These are phyloP conservation scores for Colletotrichum sp. DNA, from an alignment of 2,329 filamentous ascomycete species.

Conservation along the genomic window DNA sequence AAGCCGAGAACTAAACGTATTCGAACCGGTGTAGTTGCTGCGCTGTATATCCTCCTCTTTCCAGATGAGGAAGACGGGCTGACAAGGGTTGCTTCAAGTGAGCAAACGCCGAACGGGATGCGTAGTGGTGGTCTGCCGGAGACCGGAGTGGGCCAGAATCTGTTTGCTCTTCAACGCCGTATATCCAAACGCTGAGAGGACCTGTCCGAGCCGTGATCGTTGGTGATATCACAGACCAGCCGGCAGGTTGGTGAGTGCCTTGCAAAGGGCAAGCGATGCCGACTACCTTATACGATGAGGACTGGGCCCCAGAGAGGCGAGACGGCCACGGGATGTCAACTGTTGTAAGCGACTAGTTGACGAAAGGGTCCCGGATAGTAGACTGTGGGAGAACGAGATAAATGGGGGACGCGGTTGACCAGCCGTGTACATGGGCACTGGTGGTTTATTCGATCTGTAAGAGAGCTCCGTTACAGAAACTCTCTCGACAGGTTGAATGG, in stretches of 20 bases:
- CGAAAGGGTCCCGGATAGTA: not conserved
- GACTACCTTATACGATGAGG: constrained; percentile 1
- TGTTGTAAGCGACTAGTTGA: not conserved
- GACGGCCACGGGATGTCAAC: not conserved
- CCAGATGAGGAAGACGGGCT: not conserved
- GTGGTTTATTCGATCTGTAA: not conserved
- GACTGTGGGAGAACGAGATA: not conserved
- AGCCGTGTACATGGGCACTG: constrained; percentile 23
- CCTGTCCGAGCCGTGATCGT: not conserved
- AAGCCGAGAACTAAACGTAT: not conserved
- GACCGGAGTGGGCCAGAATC: constrained; percentile 2
- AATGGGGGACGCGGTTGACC: constrained; percentile 16
- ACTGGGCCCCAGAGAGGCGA: not conserved
- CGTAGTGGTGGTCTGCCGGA: constrained; percentile 11
- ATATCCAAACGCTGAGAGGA: not conserved
- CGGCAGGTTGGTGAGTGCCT: not conserved
- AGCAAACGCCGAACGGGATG: not conserved
- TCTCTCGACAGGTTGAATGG: constrained; percentile 6
- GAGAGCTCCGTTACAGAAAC: constrained; percentile 18
- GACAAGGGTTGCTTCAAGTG: not conserved
- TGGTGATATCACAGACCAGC: not conserved
- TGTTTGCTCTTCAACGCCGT: constrained; percentile 2
- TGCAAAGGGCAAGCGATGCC: not conserved
- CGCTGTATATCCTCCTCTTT: not conserved
- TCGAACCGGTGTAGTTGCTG: not conserved